Percentiles rank a stretch among this genome's conserved stretches.
phyloP scores from a whole-genome alignment of 805 yeast species.

The Ogataea polymorpha region DNA sequence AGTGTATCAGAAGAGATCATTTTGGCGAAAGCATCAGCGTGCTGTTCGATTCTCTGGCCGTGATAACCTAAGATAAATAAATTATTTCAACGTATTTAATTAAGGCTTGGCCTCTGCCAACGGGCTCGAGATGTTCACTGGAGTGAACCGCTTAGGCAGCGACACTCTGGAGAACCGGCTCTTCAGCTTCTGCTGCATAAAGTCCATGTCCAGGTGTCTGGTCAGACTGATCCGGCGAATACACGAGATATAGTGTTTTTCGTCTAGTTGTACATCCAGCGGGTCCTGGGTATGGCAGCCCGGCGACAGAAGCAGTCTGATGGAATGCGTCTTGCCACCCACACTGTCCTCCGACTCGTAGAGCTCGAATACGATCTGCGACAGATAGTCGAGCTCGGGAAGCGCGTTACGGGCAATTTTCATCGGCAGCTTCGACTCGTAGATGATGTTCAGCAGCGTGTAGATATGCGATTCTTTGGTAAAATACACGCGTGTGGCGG shows the following conservation, averaged over 20 bases:
- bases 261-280: constrained; percentile 91
- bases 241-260: constrained; percentile 94
- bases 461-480: constrained; percentile 97
- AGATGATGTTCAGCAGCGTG: constrained; percentile 84
- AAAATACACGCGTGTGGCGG: constrained; percentile 85
- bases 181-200: constrained; percentile 76
- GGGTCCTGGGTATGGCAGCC: constrained; percentile 99
- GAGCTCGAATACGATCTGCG: constrained; percentile 91
- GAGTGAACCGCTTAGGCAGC: constrained; percentile 87
- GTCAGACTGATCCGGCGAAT: constrained; percentile 89
- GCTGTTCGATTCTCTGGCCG: constrained; percentile 81
- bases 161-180: constrained; percentile 82
- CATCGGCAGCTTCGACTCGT: constrained; percentile 93
- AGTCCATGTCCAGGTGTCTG: constrained; percentile 88
- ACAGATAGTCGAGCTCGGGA: constrained; percentile 92
- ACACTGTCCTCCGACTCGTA: constrained; percentile 74
- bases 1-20: constrained; percentile 97
- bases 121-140: constrained; percentile 75
- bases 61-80: constrained; percentile 29
- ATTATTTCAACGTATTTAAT: constrained; percentile 1
- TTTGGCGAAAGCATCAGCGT: constrained; percentile 97
- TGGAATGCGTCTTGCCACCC: constrained; percentile 79
- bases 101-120: constrained; percentile 20
- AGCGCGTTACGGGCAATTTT: constrained; percentile 91
- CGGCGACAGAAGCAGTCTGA: constrained; percentile 88